phyloP scores from a whole-genome alignment of 1,284 basidiomycete species.

The Ganoderma lingzhi region DNA sequence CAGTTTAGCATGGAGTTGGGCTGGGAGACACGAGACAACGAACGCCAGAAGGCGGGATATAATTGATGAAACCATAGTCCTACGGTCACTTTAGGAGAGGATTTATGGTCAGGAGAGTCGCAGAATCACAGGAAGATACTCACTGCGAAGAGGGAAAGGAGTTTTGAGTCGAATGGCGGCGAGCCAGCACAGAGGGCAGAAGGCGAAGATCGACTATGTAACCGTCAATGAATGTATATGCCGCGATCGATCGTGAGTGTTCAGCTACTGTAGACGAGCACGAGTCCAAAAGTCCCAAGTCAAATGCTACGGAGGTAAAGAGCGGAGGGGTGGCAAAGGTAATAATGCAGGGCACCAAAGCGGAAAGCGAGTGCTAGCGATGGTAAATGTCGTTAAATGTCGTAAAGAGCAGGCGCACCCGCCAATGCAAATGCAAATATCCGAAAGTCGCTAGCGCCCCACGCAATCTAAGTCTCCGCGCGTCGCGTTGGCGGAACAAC shows the following conservation, averaged over 20 bases:
- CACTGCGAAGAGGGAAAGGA: neutral
- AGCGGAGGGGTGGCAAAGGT: neutral
- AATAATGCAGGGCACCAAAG: neutral
- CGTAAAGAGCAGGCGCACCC: neutral
- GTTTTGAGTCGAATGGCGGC: no score
- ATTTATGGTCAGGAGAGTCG: neutral
- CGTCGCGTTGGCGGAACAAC: neutral
- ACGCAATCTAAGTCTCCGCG: neutral
- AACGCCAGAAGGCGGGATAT: neutral
- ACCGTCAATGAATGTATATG: neutral
- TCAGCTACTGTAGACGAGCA: neutral
- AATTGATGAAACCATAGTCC: neutral
- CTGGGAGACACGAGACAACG: neutral
- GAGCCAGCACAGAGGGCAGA: no score
- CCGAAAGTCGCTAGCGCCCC: no score
- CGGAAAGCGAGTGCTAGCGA: neutral
- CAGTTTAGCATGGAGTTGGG: neutral
- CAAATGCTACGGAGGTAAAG: neutral
- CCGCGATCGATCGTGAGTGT: neutral
- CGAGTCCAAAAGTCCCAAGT: neutral
- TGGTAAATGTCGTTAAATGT: neutral
- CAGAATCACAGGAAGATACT: neutral
- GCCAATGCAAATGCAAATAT: neutral
- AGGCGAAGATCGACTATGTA: neutral
- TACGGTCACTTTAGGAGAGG: neutral